Base-by-base conservation (phyloP, 805 yeast genomes). In the Tetrapisispora fleetii region DNA sequence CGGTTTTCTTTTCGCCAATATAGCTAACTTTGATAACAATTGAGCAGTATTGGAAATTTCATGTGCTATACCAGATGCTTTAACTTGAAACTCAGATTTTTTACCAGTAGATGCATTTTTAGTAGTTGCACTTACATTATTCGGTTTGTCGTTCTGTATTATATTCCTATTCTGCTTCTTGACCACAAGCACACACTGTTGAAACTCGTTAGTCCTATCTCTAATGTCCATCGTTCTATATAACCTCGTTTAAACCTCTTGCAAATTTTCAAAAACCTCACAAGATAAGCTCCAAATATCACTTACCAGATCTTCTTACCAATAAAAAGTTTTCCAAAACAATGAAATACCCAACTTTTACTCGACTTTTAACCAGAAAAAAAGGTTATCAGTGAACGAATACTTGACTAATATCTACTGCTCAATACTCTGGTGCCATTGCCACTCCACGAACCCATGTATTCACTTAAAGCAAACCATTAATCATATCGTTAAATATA, bases 181-280 rank as follows among this genome's bases (percentile, higher is more conserved):
- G 65, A 83, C 82, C 2, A 90, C 79, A 42, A 80, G 68, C 30
- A 91, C 96, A 62, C 96, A 88, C 60, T 89, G 90, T 56, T 89
- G 91, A 71, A 91, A 91, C 73, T 91, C 98, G 52, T 79, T 74
- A 9, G 98, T 91, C 56, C 99, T 75, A 68, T 91, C 95, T 62
- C 85, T 91, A 45, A 73, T 67, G 48, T 67, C 60, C 58, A 57
- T 60, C 11, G 14, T 32, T 32, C n/a, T 13, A 11, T 32, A 11
- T 32, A 11, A 7, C 14, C 35, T 32, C n/a, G 5, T 32, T 6
- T 6, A 24, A 11, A 7, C 14, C 35, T 32, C n/a, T 32, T 32
- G 8, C 4, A 24, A 24, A 24, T 24, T 6, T 24, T 24, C 28
- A 24, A 24, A 24, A 24, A 6, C 28, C 8, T 24, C 28, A 6